Base-by-base conservation (phyloP, 2,329 filamentous ascomycete genomes). In the Claviceps pusilla region DNA sequence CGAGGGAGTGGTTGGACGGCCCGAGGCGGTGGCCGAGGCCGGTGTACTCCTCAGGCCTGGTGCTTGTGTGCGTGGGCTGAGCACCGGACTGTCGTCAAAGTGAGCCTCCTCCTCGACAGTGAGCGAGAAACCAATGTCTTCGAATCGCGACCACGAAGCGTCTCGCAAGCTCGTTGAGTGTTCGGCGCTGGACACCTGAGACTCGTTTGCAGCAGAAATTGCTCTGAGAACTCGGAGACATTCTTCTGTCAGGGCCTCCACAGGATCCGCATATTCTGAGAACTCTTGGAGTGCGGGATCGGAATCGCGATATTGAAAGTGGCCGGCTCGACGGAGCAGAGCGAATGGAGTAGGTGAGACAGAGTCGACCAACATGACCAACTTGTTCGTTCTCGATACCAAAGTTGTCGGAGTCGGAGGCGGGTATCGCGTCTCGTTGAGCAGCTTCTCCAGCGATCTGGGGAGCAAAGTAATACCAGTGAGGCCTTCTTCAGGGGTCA, bases 331-430 rank as follows among this genome's bases (percentile, higher is more conserved):
- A 57, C 93, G 86, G 47, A 98, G 74, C 12, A 98, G 77, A 3
- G 93, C 79, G 69, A 97, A 97, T 0, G 93, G 93, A 0, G 90
- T 96, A 0, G 93, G 89, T 0, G 93, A 98, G 41, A 98, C 91
- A 0, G 84, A 83, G 61, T 97, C 88, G 24, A 98, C 93, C 59
- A 96, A 90, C 90, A 98, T 96, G 57, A 95, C 84, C 4, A 98
- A 89, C 65, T 88, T 90, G 57, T 89, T 86, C 3, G 90, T 95
- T 1, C 80, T 78, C 4, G 86, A 82, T 65, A 90, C 86, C 66
- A 96, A 77, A 41, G 95, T 74, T 0, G 78, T 76, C 10, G 89
- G 87, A 39, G 80, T 76, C 61, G 88, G 82, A 1, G 93, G 93
- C 1, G 93, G 93, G 63, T 98, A 98, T 65, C 95, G 89, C 51